Percentiles rank a stretch among this genome's conserved stretches.
Evolutionary conservation across 805 yeast genomes (phyloP).

Genomic region (Zygoascus ofunaensis): DNA sequence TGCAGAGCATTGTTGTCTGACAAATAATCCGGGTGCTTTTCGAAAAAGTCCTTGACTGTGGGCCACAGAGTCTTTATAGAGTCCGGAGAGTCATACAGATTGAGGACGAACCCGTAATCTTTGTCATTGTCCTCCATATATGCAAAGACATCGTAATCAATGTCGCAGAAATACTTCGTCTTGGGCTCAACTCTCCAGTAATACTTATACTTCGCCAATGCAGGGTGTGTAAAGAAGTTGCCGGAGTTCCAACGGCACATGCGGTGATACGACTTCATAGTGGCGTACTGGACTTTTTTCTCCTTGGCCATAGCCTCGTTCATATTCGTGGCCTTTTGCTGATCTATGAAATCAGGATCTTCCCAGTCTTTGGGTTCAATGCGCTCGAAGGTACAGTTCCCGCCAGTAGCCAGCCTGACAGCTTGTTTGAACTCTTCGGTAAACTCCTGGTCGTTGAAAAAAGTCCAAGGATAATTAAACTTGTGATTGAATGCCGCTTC

Average conservation of each 20-base stretch:
- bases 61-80: constrained; percentile 61
- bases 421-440: constrained; percentile 44
- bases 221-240: constrained; percentile 56
- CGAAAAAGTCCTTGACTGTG: constrained; percentile 51
- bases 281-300: constrained; percentile 53
- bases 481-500: constrained; percentile 60
- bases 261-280: constrained; percentile 56
- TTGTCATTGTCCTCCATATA: constrained; percentile 47
- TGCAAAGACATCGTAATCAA: constrained; percentile 40
- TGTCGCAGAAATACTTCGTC: constrained; percentile 56
- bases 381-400: constrained; percentile 39
- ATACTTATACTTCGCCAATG: constrained; percentile 50
- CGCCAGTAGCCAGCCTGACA: constrained; percentile 34
- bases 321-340: constrained; percentile 32
- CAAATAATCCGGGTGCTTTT: constrained; percentile 47
- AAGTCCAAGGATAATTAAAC: constrained; percentile 74
- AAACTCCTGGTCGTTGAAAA: constrained; percentile 66
- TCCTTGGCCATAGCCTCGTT: constrained; percentile 34
- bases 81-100: constrained; percentile 61
- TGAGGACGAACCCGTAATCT: constrained; percentile 64
- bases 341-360: constrained; percentile 51
- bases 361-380: constrained; percentile 43
- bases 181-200: constrained; percentile 80
- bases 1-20: constrained; percentile 44
- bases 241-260: constrained; percentile 78